These are phyloP conservation scores for Raffaelea albimanens DNA, from an alignment of 2,329 filamentous ascomycete species.

Conservation along the genomic window DNA sequence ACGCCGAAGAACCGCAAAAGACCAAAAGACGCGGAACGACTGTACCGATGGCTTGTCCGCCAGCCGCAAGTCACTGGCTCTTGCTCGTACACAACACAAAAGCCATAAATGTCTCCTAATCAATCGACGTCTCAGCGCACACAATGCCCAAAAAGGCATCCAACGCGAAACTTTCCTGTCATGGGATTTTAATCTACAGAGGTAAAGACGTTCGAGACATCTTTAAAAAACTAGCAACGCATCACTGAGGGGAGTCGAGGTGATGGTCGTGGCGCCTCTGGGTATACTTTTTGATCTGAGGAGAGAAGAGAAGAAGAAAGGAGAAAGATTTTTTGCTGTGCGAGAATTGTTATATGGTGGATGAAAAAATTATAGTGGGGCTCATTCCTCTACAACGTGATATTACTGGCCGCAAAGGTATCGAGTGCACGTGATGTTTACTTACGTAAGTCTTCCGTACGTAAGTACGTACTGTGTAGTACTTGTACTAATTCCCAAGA, in stretches of 20 bases:
- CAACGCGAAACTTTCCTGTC: conserved; percentile 55
- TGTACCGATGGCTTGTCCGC: too few species aligned
- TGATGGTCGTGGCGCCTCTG: conserved; percentile 57
- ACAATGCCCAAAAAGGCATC: conserved; percentile 27
- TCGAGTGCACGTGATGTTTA: too few species aligned
- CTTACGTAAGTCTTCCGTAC: too few species aligned
- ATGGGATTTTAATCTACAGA: conserved; percentile 51
- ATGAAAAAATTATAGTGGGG: background rate
- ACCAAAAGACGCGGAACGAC: too few species aligned
- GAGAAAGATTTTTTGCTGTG: conserved; percentile 8
- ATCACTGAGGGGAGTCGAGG: conserved; percentile 46
- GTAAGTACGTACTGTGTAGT: too few species aligned
- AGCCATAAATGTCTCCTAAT: conserved; percentile 41
- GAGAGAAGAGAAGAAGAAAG: conserved; percentile 22
- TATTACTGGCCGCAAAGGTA: too few species aligned
- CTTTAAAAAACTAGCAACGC: conserved; percentile 40
- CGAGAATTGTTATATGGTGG: background rate
- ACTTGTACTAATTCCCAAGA: too few species aligned
- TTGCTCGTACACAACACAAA: too few species aligned
- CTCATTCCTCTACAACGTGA: too few species aligned
- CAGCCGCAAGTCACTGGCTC: too few species aligned
- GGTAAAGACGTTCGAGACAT: conserved; percentile 6
- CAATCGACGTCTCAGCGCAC: conserved; percentile 48
- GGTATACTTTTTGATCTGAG: conserved; percentile 51
- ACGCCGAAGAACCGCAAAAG: too few species aligned